phyloP scores from a whole-genome alignment of 2,329 filamentous ascomycete genomes.

The Aspergillus candidus region DNA sequence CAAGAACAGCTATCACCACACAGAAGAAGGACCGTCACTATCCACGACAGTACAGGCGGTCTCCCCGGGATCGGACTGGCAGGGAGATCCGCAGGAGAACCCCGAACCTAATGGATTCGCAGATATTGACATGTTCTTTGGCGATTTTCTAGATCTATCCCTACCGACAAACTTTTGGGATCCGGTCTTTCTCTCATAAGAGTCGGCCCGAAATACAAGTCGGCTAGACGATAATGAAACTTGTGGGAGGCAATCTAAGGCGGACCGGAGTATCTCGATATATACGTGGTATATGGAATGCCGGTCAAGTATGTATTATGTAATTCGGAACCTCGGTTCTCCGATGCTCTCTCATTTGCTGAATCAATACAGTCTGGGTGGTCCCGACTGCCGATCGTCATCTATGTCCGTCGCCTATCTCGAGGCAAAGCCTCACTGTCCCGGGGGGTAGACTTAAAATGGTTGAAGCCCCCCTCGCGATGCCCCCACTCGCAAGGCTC shows the following conservation, averaged over 20 bases:
- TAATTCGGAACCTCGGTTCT: background rate
- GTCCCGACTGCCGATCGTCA: slow-evolving; percentile 7
- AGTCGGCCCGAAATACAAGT: slow-evolving; percentile 4
- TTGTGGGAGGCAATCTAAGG: background rate
- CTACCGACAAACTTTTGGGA: slow-evolving; percentile 34
- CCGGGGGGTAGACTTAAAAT: too few species aligned
- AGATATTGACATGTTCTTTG: slow-evolving; percentile 33
- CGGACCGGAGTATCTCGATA: background rate
- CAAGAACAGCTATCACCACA: background rate
- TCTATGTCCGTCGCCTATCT: background rate
- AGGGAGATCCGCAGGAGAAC: slow-evolving; percentile 42
- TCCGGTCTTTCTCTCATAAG: slow-evolving; percentile 22
- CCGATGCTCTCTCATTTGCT: slow-evolving; percentile 2
- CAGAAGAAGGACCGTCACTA: background rate
- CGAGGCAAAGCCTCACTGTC: background rate
- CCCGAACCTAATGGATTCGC: slow-evolving; percentile 30
- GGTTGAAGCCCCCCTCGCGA: too few species aligned
- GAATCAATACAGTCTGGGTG: background rate
- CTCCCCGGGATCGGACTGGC: slow-evolving; percentile 26
- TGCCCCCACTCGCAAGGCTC: too few species aligned
- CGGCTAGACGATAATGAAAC: background rate
- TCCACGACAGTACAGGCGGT: background rate
- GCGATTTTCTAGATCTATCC: slow-evolving; percentile 31
- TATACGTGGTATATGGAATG: background rate
- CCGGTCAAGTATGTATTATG: background rate